A percentile compares a stretch with the other conserved stretches of the same genome.
Conservation (phyloP, 2,329 filamentous ascomycete species). For the Chrysoporthe puriensis region DNA sequence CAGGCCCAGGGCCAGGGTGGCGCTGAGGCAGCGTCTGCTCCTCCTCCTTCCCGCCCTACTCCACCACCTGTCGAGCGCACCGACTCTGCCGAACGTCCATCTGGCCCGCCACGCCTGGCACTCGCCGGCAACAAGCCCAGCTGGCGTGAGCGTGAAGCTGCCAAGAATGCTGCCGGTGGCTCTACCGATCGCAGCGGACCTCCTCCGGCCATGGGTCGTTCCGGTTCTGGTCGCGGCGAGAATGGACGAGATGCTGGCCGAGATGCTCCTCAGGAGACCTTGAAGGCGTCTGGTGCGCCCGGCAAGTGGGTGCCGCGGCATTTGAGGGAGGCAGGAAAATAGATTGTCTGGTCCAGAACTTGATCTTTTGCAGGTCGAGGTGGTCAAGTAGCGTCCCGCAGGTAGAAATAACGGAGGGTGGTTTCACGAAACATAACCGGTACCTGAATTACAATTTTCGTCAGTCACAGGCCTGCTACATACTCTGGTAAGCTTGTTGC, state of each 20-base stretch:
- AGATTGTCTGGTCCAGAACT: constrained; percentile 9
- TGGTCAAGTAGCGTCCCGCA: constrained; percentile 21
- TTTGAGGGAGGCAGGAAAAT: constrained; percentile 31
- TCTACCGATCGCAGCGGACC: constrained; percentile 32
- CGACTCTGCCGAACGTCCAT: constrained; percentile 41
- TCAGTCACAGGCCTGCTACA: neutral
- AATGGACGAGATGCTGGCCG: constrained; percentile 46
- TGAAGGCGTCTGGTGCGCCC: constrained; percentile 55
- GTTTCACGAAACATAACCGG: neutral
- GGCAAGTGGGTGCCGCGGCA: constrained; percentile 64
- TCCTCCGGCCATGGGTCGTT: constrained; percentile 31
- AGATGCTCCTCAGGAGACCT: constrained; percentile 50
- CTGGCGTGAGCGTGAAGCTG: constrained; percentile 65
- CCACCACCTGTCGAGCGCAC: constrained; percentile 34
- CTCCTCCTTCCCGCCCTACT: constrained; percentile 36
- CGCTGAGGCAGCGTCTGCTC: constrained; percentile 28
- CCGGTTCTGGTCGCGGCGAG: constrained; percentile 44
- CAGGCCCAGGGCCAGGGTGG: constrained; percentile 36
- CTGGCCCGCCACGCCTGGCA: constrained; percentile 58
- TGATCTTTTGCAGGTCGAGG: constrained; percentile 13
- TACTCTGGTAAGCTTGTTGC: neutral
- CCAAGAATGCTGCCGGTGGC: constrained; percentile 44
- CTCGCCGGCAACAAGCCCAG: constrained; percentile 51
- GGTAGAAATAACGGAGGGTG: constrained; percentile 24
- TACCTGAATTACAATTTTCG: neutral